Conservation (phyloP, 2,329 filamentous ascomycete species). For the Curvularia spicifera region DNA sequence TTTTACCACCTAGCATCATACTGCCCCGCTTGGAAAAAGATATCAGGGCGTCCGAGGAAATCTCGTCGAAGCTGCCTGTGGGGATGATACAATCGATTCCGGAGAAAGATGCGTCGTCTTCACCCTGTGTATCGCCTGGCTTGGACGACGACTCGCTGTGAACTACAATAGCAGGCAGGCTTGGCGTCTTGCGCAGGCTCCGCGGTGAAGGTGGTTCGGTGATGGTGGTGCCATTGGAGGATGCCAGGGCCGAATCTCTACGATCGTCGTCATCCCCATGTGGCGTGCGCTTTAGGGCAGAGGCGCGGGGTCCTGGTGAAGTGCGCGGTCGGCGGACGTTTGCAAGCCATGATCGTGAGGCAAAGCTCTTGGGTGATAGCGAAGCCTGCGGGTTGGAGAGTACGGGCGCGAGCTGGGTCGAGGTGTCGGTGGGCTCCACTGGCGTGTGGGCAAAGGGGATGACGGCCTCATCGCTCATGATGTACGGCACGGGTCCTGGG, state of each 20-base stretch:
- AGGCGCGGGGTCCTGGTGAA: conserved; percentile 45
- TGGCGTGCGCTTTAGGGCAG: conserved; percentile 39
- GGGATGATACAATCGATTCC: conserved; percentile 64
- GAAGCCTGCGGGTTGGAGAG: conserved; percentile 24
- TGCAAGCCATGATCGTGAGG: conserved; percentile 48
- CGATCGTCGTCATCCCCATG: conserved; percentile 47
- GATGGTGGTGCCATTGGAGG: conserved; percentile 44
- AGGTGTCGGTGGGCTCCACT: conserved; percentile 20
- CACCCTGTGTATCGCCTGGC: conserved; percentile 10
- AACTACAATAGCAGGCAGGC: conserved; percentile 54
- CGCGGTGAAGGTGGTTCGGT: conserved; percentile 39
- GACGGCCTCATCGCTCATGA: conserved; percentile 44
- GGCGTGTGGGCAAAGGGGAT: conserved; percentile 30
- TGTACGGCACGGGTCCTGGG: conserved; percentile 35
- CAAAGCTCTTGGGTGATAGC: conserved; percentile 24
- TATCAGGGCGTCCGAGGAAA: conserved; percentile 59
- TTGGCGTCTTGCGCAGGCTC: conserved; percentile 49
- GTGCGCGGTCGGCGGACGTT: conserved; percentile 48
- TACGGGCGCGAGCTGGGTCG: conserved; percentile 17
- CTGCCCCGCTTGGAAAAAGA: conserved; percentile 67
- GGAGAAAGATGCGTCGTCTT: conserved; percentile 48
- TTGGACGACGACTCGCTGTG: conserved; percentile 46
- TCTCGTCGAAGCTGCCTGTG: conserved; percentile 59
- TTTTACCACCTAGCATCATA: conserved; percentile 62
- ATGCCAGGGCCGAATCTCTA: conserved; percentile 51